Conservation (phyloP, 257 asterid species). For the Catharanthus roseus region DNA sequence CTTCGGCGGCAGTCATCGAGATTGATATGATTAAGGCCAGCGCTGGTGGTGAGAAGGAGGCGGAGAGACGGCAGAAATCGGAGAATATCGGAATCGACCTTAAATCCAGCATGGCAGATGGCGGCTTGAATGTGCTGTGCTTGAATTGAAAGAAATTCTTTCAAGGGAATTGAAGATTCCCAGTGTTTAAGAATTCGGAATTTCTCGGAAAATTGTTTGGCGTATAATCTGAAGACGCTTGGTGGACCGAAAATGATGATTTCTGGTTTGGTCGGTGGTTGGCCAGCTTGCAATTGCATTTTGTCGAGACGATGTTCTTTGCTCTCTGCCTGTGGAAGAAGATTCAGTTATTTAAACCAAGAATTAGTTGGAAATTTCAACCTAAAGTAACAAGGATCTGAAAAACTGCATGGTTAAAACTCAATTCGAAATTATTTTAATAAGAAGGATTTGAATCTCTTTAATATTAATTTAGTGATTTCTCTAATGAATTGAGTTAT, state of each 20-base stretch:
- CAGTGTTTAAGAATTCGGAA: slow-evolving; percentile 40
- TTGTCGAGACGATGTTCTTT: too few species aligned
- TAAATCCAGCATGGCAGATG: slow-evolving; percentile 21
- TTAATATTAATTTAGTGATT: too few species aligned
- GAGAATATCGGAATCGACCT: slow-evolving; percentile 40
- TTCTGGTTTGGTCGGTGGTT: neutral
- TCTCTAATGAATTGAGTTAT: too few species aligned
- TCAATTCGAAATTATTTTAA: too few species aligned
- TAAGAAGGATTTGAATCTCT: too few species aligned
- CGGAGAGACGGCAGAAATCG: slow-evolving; percentile 47
- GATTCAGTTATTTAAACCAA: too few species aligned
- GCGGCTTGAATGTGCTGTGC: slow-evolving; percentile 46
- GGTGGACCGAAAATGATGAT: slow-evolving; percentile 58
- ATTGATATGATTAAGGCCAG: slow-evolving; percentile 64
- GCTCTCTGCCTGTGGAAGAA: too few species aligned
- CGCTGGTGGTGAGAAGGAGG: slow-evolving; percentile 45
- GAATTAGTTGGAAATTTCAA: too few species aligned
- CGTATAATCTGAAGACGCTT: slow-evolving; percentile 19
- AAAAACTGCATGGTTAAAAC: too few species aligned
- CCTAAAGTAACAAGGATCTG: too few species aligned
- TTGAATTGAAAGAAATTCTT: slow-evolving; percentile 39
- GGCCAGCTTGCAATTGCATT: neutral
- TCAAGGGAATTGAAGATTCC: slow-evolving; percentile 47
- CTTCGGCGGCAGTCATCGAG: slow-evolving; percentile 63
- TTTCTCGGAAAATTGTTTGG: slow-evolving; percentile 23